Base-by-base conservation (phyloP, 192 early-diverging fungal genomes). In the Coemansia sp. region DNA sequence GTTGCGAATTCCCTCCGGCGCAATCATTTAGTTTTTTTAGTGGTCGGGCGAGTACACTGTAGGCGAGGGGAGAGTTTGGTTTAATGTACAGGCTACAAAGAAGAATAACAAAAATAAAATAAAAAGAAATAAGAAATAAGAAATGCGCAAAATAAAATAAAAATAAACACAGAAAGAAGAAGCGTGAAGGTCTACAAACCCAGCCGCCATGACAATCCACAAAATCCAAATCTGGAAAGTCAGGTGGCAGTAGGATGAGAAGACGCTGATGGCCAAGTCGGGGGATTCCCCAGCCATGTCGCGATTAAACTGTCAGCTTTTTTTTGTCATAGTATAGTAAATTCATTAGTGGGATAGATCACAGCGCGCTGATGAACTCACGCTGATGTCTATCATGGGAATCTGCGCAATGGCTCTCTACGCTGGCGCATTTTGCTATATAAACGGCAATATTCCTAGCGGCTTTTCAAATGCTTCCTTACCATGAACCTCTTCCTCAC, bases 1-100 rank as follows among this genome's bases (percentile, higher is more conserved):
- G 67, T 78, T 68, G 69, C 79, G 79, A 61, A 82, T 77, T 71
- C 79, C 79, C 57, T 82, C 79, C 11, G 79, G 79, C 13, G 79
- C 75, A 74, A 82, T 82, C 79, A 82, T 82, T 56, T 56, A 33
- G 16, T 56, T 56, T 31, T 2, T 56, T 33, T n/a, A n/a, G n/a
- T n/a, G n/a, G n/a, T n/a, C n/a, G n/a, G 5, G 53, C 53, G 33
- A 56, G 33, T 34, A 16, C 53, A 34, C 53, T 56, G 45, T 19
- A 8, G 6, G 44, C 44, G 44, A 16, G 14, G 21, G n/a, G 8
- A 9, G n/a, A 41, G 40, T 9, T 48, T 4, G 45, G n/a, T 48
- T n/a, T n/a, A 48, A 48, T 48, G 45, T 48, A 48, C 45, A 48
- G 8, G 45, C 45, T 6, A 48, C 17, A 56, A 21, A 56, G 31